Base-by-base conservation (phyloP, 108 stramenopile genomes). In the Cylindrotheca fusiformis region DNA sequence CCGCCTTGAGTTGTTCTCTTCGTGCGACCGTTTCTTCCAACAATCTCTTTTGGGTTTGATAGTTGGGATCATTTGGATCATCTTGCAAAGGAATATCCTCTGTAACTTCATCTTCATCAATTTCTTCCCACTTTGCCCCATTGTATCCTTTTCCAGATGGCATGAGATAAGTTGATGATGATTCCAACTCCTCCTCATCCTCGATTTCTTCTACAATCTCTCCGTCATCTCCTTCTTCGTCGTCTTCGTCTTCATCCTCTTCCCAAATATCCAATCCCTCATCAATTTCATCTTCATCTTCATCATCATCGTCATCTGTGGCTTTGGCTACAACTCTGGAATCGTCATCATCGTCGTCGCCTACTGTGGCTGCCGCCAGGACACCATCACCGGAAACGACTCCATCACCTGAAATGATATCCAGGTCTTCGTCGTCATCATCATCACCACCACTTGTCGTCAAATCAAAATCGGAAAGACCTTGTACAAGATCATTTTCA, bases 41-140 rank as follows among this genome's bases (percentile, higher is more conserved):
- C 28, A 65, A 10, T 51, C 70, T 61, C 55, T 70, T 60, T 45
- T 79, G 70, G 24, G 33, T 63, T 48, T 50, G 72, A 50, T 76
- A 78, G 31, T 70, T 30, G 1, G 74, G 71, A 67, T 83, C 72
- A 51, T 71, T 68, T 2, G 71, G 67, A 72, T 75, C 74, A 21
- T 83, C 82, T 27, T 49, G 22, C 21, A 72, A 52, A 27, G 69
- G 67, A 52, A 67, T 49, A 4, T 60, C 47, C 4, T 32, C 32
- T 20, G 59, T 44, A 45, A 45, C 58, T 20, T 60, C 51, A 4
- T 60, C 58, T 53, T 63, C 58, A 36, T 53, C 67, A 3, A 52
- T 49, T 41, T 63, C 63, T 3, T 75, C 58, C 46, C 32, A 28
- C 44, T 75, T 70, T 21, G 75, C 75, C 19, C 45, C 53, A 22